Base-by-base conservation (phyloP, 176 grass and related monocot genomes). In the Tillandsia fasciculata region DNA sequence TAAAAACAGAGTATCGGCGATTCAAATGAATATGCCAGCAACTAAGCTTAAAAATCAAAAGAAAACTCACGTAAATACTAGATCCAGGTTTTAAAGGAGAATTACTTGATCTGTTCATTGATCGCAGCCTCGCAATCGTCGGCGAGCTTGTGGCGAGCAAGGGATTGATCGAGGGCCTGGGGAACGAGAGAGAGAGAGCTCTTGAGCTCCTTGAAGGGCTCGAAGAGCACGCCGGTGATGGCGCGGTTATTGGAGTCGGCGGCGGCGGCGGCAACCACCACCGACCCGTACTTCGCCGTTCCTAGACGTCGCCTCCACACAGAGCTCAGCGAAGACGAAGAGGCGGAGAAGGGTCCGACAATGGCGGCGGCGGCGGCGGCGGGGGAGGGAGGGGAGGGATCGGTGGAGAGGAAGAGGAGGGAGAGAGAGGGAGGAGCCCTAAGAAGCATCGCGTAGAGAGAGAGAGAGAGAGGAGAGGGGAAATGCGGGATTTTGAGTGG, bases 81-180 rank as follows among this genome's bases (percentile, higher is more conserved):
- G 22, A 20, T 20, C 8, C 2, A 28, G 47, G 47, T 10, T 57
- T 54, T 26, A 66, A 65, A 51, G 2, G 9, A 50, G 8, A 22
- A 5, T 52, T 7, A 94, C 90, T 92, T 96, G 83, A 96, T 96
- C 86, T 92, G 93, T 66, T 85, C 73, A 76, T 92, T 96, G 74
- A 96, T 73, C 7, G 93, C 89, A 2, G 83, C 89, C 86, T 96
- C 85, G 49, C 86, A 90, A 0, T 90, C 83, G 48, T 87, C 86
- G 33, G 71, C 70, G 68, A 69, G 92, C 79, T 85, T 96, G 14
- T 96, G 87, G 14, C 91, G 76, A 0, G 89, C 93, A 11, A 97
- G 79, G 1, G 89, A 92, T 64, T 65, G 53, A 27, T 76, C 79
- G 53, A 73, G 15, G 14, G 4, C 70, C 81, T 90, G 81, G 9